Percentiles rank a stretch among this genome's conserved stretches.
These are phyloP conservation scores for Fraxinus sp. DNA, from an alignment of 305 asterid genomes.

Conservation along the genomic window DNA sequence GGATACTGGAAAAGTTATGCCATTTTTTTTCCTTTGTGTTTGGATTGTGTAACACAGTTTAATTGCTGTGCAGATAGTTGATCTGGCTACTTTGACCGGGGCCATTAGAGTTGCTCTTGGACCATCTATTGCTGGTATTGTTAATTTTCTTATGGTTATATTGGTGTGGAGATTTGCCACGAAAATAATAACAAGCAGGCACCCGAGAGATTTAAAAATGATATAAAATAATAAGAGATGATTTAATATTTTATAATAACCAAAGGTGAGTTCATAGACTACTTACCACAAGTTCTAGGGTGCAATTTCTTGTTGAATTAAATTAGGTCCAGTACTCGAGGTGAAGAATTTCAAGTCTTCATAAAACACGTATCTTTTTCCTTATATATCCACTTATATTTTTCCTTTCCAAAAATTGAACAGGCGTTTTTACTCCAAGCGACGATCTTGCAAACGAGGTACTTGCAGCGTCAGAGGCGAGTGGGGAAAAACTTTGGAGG, in stretches of 20 bases:
- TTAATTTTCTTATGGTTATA: not conserved
- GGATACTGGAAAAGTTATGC: not conserved
- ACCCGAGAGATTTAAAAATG: not conserved
- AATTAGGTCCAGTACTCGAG: not conserved
- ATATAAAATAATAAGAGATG: not conserved
- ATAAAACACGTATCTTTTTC: not conserved
- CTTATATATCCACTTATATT: not conserved
- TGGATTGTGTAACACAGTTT: conserved; percentile 5
- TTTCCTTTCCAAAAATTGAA: conserved; percentile 2
- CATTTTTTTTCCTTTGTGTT: not conserved
- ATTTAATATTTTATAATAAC: not conserved
- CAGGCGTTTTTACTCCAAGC: conserved; percentile 82
- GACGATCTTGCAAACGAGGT: conserved; percentile 90
- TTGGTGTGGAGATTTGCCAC: not conserved
- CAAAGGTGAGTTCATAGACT: not conserved
- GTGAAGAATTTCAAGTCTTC: not conserved
- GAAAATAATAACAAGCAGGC: not conserved
- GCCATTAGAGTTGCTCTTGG: conserved; percentile 92
- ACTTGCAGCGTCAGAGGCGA: conserved; percentile 61
- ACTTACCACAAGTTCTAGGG: not conserved
- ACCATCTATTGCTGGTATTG: conserved; percentile 83
- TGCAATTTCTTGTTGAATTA: not conserved
- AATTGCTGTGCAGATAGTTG: conserved; percentile 66
- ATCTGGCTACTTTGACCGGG: conserved; percentile 93
- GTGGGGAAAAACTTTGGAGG: conserved; percentile 93